Base-by-base conservation (phyloP, 2,329 filamentous ascomycete genomes). In the Fusarium abutilonis region DNA sequence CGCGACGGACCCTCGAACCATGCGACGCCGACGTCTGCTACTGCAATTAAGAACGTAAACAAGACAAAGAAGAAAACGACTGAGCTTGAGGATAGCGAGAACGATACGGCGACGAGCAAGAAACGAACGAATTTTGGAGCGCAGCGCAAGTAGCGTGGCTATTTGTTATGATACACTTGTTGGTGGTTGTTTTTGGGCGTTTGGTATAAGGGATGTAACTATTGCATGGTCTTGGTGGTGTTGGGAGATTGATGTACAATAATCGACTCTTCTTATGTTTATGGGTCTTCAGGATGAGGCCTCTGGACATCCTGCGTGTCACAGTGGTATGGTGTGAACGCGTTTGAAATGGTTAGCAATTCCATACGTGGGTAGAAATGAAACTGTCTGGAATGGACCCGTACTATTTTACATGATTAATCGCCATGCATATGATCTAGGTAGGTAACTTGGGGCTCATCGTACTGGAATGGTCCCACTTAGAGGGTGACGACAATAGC, bases 111-210 rank as follows among this genome's bases (percentile, higher is more conserved):
- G 53, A 72, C 77, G 43, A 73, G 73, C 38, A 87, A 86, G 73
- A 82, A 84, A 51, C 77, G 85, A 60, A 86, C 84, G 3, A 83
- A 83, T 67, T 86, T 87, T 71, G 84, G 84, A 14, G 81, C 82
- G 1, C 77, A 78, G 28, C 78, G 83, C 52, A 86, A 84, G 70
- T 82, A 66, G 40, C 59, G 9, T n/a, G 31, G 28, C 9, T 29
- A 36, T n/a, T 11, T 26, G 23, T 36, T 34, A 36, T 23, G 31
- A 36, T 44, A 14, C 17, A 26, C 19, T 28, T 51, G 21, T 40
- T 42, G 9, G 43, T 47, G n/a, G 21, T 21, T 32, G 21, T 34
- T 4, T 36, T 14, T 43, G 35, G 46, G 46, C 44, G 63, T 65
- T 64, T 41, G 35, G 35, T 29, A 35, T 21, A 52, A 23, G 26